Percentiles rank a stretch among this genome's conserved stretches.
Conservation (phyloP, 352 stramenopile genomes). For the Phytophthora nicotianae region DNA sequence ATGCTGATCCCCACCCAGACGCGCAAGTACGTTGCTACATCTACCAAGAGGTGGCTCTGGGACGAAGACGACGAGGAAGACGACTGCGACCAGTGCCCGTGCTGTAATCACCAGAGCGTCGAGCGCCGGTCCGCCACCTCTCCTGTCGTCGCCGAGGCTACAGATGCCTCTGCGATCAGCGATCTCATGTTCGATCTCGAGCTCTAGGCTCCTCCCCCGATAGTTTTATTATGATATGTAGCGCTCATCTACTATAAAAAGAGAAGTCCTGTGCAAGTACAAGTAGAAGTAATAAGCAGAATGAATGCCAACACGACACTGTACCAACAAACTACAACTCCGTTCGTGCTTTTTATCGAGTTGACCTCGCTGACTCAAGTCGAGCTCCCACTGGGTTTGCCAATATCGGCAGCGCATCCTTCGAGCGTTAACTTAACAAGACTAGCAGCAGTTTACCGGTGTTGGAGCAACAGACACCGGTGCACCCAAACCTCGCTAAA, state of each 20-base stretch:
- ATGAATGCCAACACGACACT: conserved; percentile 32
- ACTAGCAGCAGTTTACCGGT: conserved; percentile 3
- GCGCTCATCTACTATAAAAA: conserved; percentile 48
- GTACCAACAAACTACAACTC: conserved; percentile 1
- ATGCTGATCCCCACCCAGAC: conserved; percentile 49
- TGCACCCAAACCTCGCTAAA: not conserved
- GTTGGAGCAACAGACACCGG: conserved; percentile 8
- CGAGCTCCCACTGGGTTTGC: not conserved
- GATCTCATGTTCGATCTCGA: conserved; percentile 78
- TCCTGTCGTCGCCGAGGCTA: not conserved
- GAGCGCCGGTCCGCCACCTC: conserved; percentile 7
- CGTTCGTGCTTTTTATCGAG: not conserved
- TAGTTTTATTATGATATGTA: conserved; percentile 48
- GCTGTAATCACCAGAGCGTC: conserved; percentile 40
- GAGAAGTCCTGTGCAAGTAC: conserved; percentile 15
- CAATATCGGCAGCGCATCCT: conserved; percentile 7
- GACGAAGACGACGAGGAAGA: conserved; percentile 54
- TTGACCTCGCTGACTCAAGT: conserved; percentile 5
- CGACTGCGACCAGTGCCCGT: conserved; percentile 41
- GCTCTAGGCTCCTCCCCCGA: conserved; percentile 42
- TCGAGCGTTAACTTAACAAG: conserved; percentile 5
- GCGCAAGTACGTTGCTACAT: conserved; percentile 43
- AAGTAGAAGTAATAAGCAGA: conserved; percentile 31
- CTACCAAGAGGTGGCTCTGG: conserved; percentile 44
- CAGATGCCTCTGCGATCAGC: conserved; percentile 18